phyloP scores from a whole-genome alignment of 1,139 yeast species.

The Pichia sp. region DNA sequence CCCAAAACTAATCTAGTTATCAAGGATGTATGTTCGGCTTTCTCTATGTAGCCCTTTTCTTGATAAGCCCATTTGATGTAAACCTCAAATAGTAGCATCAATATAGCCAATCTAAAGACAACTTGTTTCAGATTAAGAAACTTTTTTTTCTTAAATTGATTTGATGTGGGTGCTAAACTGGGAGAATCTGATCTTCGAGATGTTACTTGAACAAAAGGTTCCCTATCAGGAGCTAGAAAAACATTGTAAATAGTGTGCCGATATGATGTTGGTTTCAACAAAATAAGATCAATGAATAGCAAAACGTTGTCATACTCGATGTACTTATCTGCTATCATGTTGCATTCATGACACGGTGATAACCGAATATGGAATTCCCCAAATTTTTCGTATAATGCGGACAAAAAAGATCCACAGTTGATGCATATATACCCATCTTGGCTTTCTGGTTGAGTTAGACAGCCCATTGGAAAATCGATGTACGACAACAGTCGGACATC shows the following conservation, averaged over 20 bases:
- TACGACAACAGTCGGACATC: too few species aligned
- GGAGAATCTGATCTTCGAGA: background rate
- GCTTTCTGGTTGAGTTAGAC: background rate
- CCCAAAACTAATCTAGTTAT: slow-evolving; percentile 26
- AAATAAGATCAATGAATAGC: slow-evolving; percentile 71
- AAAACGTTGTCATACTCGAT: slow-evolving; percentile 85
- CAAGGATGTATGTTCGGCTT: slow-evolving; percentile 21
- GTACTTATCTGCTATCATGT: slow-evolving; percentile 77
- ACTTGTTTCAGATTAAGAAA: slow-evolving; percentile 10
- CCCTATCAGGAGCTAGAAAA: slow-evolving; percentile 6
- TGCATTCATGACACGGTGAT: slow-evolving; percentile 70
- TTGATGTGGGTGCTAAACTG: background rate
- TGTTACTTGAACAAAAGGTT: background rate
- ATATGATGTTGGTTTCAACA: slow-evolving; percentile 84
- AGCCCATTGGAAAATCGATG: too few species aligned
- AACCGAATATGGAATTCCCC: slow-evolving; percentile 74
- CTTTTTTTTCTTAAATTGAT: background rate
- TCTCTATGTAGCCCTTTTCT: slow-evolving; percentile 44
- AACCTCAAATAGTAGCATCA: slow-evolving; percentile 78
- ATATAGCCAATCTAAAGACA: slow-evolving; percentile 42
- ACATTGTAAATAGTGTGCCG: slow-evolving; percentile 76
- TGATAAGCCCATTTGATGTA: slow-evolving; percentile 89
- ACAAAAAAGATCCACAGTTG: slow-evolving; percentile 67
- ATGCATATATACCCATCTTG: slow-evolving; percentile 49
- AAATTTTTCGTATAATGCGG: slow-evolving; percentile 61